phyloP scores from a whole-genome alignment of 257 asterid genomes.

The Lycium barbarum region DNA sequence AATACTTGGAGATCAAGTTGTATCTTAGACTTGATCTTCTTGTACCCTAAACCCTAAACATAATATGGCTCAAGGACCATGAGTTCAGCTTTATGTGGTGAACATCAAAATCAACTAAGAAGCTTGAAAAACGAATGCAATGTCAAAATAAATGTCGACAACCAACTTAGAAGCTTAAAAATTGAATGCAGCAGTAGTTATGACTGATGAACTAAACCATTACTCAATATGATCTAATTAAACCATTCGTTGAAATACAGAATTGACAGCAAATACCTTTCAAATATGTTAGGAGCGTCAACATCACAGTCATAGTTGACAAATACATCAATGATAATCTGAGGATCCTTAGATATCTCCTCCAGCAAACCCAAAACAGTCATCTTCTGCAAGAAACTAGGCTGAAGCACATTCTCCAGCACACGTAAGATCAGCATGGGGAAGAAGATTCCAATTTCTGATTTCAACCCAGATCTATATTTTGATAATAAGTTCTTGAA shows the following conservation, averaged over 20 bases:
- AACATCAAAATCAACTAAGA: constrained; percentile 24
- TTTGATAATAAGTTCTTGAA: constrained; percentile 70
- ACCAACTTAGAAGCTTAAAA: constrained; percentile 25
- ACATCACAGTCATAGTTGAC: constrained; percentile 98
- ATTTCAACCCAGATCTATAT: constrained; percentile 86
- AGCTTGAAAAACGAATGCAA: constrained; percentile 14
- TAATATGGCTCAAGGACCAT: background rate
- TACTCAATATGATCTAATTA: background rate
- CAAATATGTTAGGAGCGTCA: constrained; percentile 97
- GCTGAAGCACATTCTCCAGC: constrained; percentile 97
- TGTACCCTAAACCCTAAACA: constrained; percentile 3
- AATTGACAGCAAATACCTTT: constrained; percentile 59
- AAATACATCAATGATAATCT: constrained; percentile 78
- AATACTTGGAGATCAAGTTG: constrained; percentile 2
- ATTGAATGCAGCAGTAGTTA: constrained; percentile 7
- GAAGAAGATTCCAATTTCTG: constrained; percentile 94
- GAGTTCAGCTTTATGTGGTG: background rate
- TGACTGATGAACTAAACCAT: background rate
- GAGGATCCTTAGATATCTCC: constrained; percentile 81
- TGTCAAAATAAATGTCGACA: background rate
- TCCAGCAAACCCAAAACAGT: constrained; percentile 85
- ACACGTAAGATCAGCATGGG: constrained; percentile 98
- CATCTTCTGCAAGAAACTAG: constrained; percentile 99
- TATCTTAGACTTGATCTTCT: constrained; percentile 7
- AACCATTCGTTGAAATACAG: constrained; percentile 4